Percentiles rank a stretch among this genome's conserved stretches.
Evolutionary conservation across 257 asterid species (phyloP).

Genomic region (Scutellaria minor): DNA sequence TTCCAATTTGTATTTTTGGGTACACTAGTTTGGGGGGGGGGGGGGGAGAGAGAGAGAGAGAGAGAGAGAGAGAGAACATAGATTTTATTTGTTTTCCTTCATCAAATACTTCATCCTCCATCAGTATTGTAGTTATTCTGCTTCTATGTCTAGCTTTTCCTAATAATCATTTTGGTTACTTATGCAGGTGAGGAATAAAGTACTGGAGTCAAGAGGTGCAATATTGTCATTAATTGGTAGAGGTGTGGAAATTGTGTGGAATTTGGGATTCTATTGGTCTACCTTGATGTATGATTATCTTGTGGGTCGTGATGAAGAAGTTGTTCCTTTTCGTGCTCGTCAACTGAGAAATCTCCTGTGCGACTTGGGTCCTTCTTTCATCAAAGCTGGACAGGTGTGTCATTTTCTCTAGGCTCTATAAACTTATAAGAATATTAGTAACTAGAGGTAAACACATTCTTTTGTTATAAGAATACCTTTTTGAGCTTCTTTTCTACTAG

Average conservation of each 20-base stretch:
- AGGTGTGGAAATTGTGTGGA: conserved; percentile 96
- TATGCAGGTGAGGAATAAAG: conserved; percentile 81
- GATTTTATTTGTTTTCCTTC: not conserved
- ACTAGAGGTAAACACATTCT: not conserved
- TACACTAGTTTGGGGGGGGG: conserved; percentile 9
- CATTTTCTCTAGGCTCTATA: conserved; percentile 26
- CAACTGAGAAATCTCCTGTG: conserved; percentile 93
- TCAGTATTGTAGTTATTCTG: conserved; percentile 12
- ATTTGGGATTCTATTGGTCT: conserved; percentile 92
- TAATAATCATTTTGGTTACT: conserved; percentile 26
- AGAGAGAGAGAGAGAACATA: too few relatives aligned
- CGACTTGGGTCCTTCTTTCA: conserved; percentile 97
- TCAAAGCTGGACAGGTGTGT: conserved; percentile 99
- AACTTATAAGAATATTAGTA: conserved; percentile 12
- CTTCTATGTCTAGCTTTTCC: conserved; percentile 14
- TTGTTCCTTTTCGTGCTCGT: conserved; percentile 97
- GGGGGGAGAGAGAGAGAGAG: too few relatives aligned
- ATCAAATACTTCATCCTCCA: conserved; percentile 8
- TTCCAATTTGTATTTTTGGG: conserved; percentile 12
- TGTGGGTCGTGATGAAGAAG: conserved; percentile 97
- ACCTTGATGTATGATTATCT: conserved; percentile 73
- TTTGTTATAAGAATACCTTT: not conserved
- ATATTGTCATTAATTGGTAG: conserved; percentile 82
- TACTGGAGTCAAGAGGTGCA: conserved; percentile 88
- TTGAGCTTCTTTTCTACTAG: not conserved